These are phyloP conservation scores for Wickerhamomyces chaumierensis DNA, from an alignment of 805 yeast species.

Conservation along the genomic window DNA sequence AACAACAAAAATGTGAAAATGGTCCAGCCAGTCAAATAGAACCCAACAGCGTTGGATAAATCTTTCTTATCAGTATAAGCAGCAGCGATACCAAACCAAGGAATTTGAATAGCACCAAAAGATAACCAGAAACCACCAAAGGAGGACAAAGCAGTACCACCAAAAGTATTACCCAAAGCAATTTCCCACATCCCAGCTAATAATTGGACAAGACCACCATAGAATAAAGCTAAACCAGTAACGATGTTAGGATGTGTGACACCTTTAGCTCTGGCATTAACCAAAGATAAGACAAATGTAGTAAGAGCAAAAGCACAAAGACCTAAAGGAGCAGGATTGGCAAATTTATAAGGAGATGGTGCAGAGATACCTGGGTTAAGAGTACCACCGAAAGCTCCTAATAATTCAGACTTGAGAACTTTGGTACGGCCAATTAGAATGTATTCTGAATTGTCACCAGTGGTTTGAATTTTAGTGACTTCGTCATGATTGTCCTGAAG, in stretches of 20 bases:
- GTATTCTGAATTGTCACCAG: conserved; percentile 46
- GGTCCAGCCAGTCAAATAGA: conserved; percentile 52
- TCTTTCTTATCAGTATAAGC: conserved; percentile 35
- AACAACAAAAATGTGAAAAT: conserved; percentile 45
- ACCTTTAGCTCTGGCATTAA: conserved; percentile 44
- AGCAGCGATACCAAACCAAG: conserved; percentile 45
- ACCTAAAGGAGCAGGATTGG: conserved; percentile 60
- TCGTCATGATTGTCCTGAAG: conserved; percentile 6
- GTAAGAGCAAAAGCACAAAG: conserved; percentile 51
- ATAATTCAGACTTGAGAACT: conserved; percentile 49
- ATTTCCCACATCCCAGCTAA: conserved; percentile 61
- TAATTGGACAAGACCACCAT: conserved; percentile 52
- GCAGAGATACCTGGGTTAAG: conserved; percentile 57
- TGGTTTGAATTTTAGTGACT: conserved; percentile 21
- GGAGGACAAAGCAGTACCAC: conserved; percentile 50
- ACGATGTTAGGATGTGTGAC: conserved; percentile 40
- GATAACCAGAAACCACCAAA: conserved; percentile 67
- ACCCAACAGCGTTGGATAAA: conserved; percentile 41
- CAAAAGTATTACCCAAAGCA: conserved; percentile 54
- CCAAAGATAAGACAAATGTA: conserved; percentile 47
- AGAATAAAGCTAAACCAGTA: conserved; percentile 46
- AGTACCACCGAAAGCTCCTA: conserved; percentile 73
- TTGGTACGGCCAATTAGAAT: conserved; percentile 63
- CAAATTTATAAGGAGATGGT: conserved; percentile 48
- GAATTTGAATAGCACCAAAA: conserved; percentile 46